Conservation (phyloP, 225 moss, liverwort and hornwort species). For the Asterella californica region DNA sequence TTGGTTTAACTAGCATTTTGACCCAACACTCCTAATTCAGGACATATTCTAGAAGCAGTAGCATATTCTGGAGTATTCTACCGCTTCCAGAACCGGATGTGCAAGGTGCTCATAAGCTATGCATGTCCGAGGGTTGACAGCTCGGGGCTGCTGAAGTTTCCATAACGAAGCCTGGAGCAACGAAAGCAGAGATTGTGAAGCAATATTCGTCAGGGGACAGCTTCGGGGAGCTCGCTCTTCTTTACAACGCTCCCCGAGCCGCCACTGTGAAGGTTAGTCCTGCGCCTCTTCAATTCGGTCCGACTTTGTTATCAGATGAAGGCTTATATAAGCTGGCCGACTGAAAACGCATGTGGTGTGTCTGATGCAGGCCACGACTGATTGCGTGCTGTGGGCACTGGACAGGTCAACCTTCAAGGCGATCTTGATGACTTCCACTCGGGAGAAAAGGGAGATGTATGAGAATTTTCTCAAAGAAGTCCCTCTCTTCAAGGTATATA, state of each 20-base stretch:
- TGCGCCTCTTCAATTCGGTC: neutral
- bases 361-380: slow-evolving; percentile 65
- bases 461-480: slow-evolving; percentile 82
- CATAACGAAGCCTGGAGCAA: slow-evolving; percentile 31
- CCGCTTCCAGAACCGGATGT: neutral
- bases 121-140: slow-evolving; percentile 24
- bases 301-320: neutral
- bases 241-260: slow-evolving; percentile 81
- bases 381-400: slow-evolving; percentile 90
- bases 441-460: slow-evolving; percentile 67
- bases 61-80: too few species aligned
- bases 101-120: neutral
- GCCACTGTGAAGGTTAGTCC: slow-evolving; percentile 66
- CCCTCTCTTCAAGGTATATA: slow-evolving; percentile 61
- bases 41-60: neutral
- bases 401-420: slow-evolving; percentile 75
- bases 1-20: neutral
- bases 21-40: too few species aligned
- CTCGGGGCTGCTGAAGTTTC: slow-evolving; percentile 77
- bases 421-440: slow-evolving; percentile 83
- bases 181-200: slow-evolving; percentile 56
- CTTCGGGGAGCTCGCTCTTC: slow-evolving; percentile 91
- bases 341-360: neutral
- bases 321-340: neutral
- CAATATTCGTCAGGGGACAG: slow-evolving; percentile 74